phyloP scores from a whole-genome alignment of 2,329 filamentous ascomycete genomes.

The Apiospora saccharicola region DNA sequence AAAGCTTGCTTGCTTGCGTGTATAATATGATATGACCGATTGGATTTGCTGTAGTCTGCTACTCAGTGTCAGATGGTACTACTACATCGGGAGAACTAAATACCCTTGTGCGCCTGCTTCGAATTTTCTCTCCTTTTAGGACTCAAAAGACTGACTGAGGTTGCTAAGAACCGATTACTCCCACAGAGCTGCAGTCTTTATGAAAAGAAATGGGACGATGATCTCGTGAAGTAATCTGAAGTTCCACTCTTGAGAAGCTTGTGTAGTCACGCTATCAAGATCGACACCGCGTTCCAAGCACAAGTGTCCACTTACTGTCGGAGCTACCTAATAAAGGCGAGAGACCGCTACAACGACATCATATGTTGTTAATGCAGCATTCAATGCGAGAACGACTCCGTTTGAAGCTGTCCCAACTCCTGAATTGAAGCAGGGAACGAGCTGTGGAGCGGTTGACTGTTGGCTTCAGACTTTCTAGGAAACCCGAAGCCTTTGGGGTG shows the following conservation, averaged over 20 bases:
- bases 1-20: neutral
- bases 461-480: neutral
- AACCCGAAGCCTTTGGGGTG: neutral
- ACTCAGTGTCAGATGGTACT: neutral
- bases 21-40: neutral
- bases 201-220: neutral
- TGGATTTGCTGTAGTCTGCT: neutral
- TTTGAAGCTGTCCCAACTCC: neutral
- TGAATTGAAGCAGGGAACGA: neutral
- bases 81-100: neutral
- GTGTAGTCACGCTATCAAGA: neutral
- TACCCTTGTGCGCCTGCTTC: neutral
- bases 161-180: neutral
- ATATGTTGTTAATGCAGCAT: neutral
- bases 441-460: neutral
- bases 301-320: slow-evolving; percentile 11
- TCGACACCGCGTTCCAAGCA: neutral
- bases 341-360: neutral
- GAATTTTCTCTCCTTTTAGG: neutral
- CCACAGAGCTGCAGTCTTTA: neutral
- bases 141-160: neutral
- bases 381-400: neutral
- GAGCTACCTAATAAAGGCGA: slow-evolving; percentile 8
- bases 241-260: neutral
- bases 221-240: neutral